Evolutionary conservation across 2,329 filamentous ascomycete species (phyloP), one percentile per base, ranked within the genome.

Genomic region (Stachybotrys echinatus): DNA sequence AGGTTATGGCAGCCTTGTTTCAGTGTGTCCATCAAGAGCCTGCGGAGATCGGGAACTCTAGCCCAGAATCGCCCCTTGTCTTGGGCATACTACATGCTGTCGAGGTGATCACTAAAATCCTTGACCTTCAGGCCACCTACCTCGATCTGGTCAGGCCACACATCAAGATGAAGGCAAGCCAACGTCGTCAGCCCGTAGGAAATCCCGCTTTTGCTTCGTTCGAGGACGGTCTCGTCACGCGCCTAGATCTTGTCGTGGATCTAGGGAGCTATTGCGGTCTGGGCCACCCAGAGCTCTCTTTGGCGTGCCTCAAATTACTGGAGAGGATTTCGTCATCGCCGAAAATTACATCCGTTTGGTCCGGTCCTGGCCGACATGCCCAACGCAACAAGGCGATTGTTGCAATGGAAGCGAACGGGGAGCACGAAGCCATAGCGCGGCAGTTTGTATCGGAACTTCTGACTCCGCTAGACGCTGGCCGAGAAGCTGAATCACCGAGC

Each of bases 121-220:
- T 97, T 64, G 88, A 92, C 54, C 79, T 96, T 18, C 94, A 99
- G 63, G 81, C 90, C 17, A 97, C 92, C 0, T 99, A 95, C 64
- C 79, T 95, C 40, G 87, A 97, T 62, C 83, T 99, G 48, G 88
- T 97, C 17, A 83, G 88, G 48, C 90, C 92, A 3, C 69, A 89
- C 12, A 76, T 96, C 57, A 89, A 87, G 63, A 75, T 78, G 31
- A 81, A 89, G 50, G 72, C 80, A 19, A 78, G 76, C 23, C 73
- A 79, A 45, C 79, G 82, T 47, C 75, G 80, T 23, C 71, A 75
- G 8, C 77, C 80, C 4, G 85, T 94, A 20, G 80, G 86, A 1
- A 71, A 72, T 46, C 81, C 87, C 6, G 84, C 89, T 1, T 88
- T 92, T 57, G 78, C 87, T n/a, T 92, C 88, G 1, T 92, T 99